Conservation (phyloP, 1,284 basidiomycete species). For the Amylostereum areolatum region DNA sequence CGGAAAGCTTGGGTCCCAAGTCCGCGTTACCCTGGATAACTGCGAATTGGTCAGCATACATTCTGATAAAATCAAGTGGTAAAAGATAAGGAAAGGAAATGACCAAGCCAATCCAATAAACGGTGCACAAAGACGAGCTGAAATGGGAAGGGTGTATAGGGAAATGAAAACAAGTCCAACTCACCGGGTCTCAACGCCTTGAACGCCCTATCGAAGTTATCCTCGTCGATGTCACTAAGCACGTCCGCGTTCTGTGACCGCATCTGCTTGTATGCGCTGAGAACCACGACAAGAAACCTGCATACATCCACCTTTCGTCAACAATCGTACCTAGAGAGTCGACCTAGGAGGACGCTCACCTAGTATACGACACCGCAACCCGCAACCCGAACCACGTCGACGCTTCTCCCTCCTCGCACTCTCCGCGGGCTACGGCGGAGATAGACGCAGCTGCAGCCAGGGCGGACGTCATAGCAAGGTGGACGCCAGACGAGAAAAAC, state of each 20-base stretch:
- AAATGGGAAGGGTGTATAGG: too few species aligned
- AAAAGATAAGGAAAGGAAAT: too few species aligned
- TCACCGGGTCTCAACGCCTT: constrained; percentile 52
- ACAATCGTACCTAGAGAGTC: background rate
- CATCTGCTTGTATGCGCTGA: constrained; percentile 63
- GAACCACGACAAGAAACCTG: constrained; percentile 63
- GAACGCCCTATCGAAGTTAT: constrained; percentile 59
- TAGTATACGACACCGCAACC: constrained; percentile 54
- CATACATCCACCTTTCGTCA: background rate
- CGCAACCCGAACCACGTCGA: constrained; percentile 47
- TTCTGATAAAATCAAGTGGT: too few species aligned
- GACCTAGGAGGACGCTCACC: constrained; percentile 24
- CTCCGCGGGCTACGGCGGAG: constrained; percentile 49
- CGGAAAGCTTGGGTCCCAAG: constrained; percentile 61
- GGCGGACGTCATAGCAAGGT: constrained; percentile 59
- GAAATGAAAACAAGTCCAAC: too few species aligned
- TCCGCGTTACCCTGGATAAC: constrained; percentile 75
- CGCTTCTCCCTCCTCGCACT: constrained; percentile 49
- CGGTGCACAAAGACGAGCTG: too few species aligned
- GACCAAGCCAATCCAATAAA: too few species aligned
- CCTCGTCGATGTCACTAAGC: constrained; percentile 50
- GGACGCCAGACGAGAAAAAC: constrained; percentile 68
- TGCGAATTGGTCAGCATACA: constrained; percentile 21
- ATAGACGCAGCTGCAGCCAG: constrained; percentile 52
- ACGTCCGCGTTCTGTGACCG: constrained; percentile 44